phyloP scores from a whole-genome alignment of 192 early-diverging fungal species.

The Umbelopsis sp. region DNA sequence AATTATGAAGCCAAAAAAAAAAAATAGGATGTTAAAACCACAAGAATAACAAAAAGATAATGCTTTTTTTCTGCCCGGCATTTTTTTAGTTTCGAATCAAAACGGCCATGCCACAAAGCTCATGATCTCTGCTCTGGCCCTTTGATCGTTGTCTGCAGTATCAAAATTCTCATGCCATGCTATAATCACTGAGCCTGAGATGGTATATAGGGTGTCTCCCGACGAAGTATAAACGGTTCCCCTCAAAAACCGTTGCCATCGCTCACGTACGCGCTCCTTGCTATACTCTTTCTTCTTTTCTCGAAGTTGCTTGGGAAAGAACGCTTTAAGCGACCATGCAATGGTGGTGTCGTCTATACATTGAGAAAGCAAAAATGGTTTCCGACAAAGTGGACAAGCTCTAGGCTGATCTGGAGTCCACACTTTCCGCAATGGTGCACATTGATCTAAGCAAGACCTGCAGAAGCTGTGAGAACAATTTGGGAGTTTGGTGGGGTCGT shows the following conservation, averaged over 20 bases:
- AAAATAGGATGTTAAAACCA: too few species aligned
- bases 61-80: too few species aligned
- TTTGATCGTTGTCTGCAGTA: background rate
- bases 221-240: constrained; percentile 10
- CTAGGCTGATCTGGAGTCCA: constrained; percentile 6
- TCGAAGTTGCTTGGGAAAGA: constrained; percentile 13
- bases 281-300: constrained; percentile 15
- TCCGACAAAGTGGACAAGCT: constrained; percentile 24
- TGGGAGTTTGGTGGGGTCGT: constrained; percentile 20
- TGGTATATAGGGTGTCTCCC: constrained; percentile 18
- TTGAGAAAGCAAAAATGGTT: background rate
- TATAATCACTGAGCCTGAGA: constrained; percentile 10
- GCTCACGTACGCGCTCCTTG: constrained; percentile 16
- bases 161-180: constrained; percentile 15
- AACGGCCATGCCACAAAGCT: constrained; percentile 19
- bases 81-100: background rate
- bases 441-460: constrained; percentile 20
- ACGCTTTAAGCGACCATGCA: background rate
- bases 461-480: constrained; percentile 21
- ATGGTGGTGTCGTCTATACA: constrained; percentile 18
- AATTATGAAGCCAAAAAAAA: too few species aligned
- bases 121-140: constrained; percentile 16
- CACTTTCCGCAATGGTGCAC: background rate
- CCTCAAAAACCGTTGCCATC: constrained; percentile 15
- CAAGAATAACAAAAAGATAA: too few species aligned